Conservation (phyloP, 2,329 filamentous ascomycete genomes). For the Juglanconis oblonga region DNA sequence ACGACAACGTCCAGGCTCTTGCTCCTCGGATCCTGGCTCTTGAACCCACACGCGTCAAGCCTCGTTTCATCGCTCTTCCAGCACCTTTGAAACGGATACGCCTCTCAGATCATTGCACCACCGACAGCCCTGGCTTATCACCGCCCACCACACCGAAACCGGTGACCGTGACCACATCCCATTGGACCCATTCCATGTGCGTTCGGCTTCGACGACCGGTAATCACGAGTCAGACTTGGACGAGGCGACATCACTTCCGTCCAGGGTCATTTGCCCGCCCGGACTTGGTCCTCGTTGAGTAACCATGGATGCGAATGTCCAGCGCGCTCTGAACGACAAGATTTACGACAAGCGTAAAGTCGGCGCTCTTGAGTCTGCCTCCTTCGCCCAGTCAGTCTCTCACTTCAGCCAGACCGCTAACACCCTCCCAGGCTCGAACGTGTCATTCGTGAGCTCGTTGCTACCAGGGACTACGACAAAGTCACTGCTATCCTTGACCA, state of each 20-base stretch:
- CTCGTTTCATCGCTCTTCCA: background rate
- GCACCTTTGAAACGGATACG: background rate
- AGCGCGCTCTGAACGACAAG: conserved; percentile 93
- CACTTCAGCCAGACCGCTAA: background rate
- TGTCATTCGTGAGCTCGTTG: conserved; percentile 80
- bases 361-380: conserved; percentile 85
- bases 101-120: background rate
- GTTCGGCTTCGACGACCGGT: too few relatives aligned
- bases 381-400: background rate
- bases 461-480: conserved; percentile 70
- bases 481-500: conserved; percentile 91
- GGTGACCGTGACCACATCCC: too few relatives aligned
- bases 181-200: too few relatives aligned
- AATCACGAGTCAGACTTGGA: too few relatives aligned
- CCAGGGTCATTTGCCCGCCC: background rate
- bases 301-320: conserved; percentile 82
- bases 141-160: background rate
- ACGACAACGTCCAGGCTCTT: background rate
- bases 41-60: background rate
- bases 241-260: background rate
- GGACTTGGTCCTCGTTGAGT: background rate
- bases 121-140: background rate
- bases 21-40: background rate
- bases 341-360: conserved; percentile 98
- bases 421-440: conserved; percentile 69